Evolutionary conservation across 2,329 filamentous ascomycete genomes (phyloP).

Genomic region (Teratosphaeriaceae sp.): DNA sequence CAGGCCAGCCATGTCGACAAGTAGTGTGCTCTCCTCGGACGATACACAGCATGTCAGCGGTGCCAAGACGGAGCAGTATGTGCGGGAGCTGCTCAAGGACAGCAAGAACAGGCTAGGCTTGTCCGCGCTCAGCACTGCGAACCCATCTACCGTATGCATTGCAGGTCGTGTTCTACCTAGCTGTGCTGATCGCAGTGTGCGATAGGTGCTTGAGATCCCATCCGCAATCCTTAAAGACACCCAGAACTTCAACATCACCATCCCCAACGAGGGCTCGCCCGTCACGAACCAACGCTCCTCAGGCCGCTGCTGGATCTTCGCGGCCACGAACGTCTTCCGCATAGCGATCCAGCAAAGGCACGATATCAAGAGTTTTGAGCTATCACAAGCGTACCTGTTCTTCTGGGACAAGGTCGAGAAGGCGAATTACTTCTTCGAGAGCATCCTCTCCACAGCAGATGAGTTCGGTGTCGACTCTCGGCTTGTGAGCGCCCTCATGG

Average conservation of each 20-base stretch:
- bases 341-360: conserved; percentile 83
- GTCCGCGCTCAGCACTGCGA: conserved; percentile 61
- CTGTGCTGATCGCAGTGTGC: no score
- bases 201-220: conserved; percentile 61
- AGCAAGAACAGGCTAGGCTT: conserved; percentile 63
- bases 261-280: conserved; percentile 73
- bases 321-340: conserved; percentile 84
- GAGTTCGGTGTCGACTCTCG: conserved; percentile 66
- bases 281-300: conserved; percentile 79
- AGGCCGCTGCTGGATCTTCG: conserved; percentile 88
- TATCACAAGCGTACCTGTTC: conserved; percentile 84
- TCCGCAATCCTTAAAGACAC: conserved; percentile 59
- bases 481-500: conserved; percentile 63
- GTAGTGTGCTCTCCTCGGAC: conserved; percentile 16
- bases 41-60: conserved; percentile 24
- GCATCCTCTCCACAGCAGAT: conserved; percentile 65
- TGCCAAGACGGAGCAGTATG: conserved; percentile 24
- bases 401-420: conserved; percentile 96
- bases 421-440: conserved; percentile 81
- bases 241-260: conserved; percentile 77
- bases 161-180: no score
- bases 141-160: conserved; percentile 57
- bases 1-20: neutral
- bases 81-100: conserved; percentile 28
- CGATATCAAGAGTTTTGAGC: conserved; percentile 68